Base-by-base conservation (phyloP, 1,139 yeast genomes). In the Kluyveromyces marxianus region DNA sequence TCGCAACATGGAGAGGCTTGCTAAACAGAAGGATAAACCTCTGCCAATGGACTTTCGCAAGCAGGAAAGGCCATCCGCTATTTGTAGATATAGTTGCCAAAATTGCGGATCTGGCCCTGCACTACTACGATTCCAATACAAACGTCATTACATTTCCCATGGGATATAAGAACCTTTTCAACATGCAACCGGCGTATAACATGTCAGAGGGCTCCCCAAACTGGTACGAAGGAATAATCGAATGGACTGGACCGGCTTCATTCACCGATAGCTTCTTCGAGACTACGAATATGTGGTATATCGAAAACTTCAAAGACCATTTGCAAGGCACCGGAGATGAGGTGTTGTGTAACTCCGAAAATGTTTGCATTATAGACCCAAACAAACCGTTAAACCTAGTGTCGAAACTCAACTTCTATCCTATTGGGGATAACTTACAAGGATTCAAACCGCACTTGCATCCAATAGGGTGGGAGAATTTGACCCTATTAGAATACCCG, bases 201-300 rank as follows among this genome's bases (percentile, higher is more conserved):
- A 54, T 57, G 42, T 41, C 44, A 1, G 32, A 42, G 7, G 55
- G 50, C 2, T 35, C 48, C 1, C 42, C 46, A 6, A 44, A 45
- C 1, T 55, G 49, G 40, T 50, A 52, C 14, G 57, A 62, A 50
- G 76, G 74, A 41, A 74, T 79, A 39, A 70, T 76, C 56, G 72
- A 68, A 54, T 76, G 83, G 78, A 77, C 83, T 0, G 85, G 84
- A 0, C 71, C 78, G 34, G 83, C 77, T 25, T 65, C 71, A 41
- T 78, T 81, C 76, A 78, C 84, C 4, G 82, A 78, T 55, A 71
- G 74, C 3, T 69, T 78, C 5, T 70, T 77, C 63, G 67, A 67
- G 33, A 78, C 77, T 58, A 65, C 66, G 37, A 68, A 67, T 46
- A 29, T 63, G 50, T 44, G 59, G 55, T 42, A 54, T 45, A 7